Conservation (phyloP, 1,284 basidiomycete genomes). For the Amylostereum chailletii region DNA sequence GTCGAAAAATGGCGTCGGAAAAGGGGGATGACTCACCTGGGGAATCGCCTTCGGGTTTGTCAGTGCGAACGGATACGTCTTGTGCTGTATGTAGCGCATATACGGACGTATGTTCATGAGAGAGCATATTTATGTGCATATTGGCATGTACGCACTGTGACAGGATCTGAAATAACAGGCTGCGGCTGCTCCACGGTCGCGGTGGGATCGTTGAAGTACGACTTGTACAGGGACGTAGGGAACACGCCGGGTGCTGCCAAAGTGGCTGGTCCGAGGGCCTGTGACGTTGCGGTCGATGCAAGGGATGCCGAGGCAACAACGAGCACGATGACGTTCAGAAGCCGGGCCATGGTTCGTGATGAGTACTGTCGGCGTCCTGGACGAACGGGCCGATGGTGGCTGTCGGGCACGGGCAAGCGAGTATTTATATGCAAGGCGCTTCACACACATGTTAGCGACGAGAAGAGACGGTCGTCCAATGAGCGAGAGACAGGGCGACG, state of each 20-base stretch:
- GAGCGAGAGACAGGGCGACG: too few species aligned
- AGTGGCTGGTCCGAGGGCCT: constrained; percentile 29
- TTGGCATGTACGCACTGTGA: constrained; percentile 34
- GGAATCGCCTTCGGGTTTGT: constrained; percentile 54
- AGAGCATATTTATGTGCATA: not conserved
- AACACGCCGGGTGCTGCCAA: constrained; percentile 56
- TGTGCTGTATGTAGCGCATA: constrained; percentile 29
- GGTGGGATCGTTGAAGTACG: constrained; percentile 67
- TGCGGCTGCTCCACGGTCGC: constrained; percentile 60
- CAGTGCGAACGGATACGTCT: constrained; percentile 45
- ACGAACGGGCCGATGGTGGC: too few species aligned
- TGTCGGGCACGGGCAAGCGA: too few species aligned
- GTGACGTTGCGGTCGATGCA: constrained; percentile 1
- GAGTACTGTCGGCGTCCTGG: too few species aligned
- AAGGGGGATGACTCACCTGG: constrained; percentile 20
- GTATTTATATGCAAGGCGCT: too few species aligned
- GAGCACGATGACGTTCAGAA: not conserved
- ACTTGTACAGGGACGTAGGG: constrained; percentile 51
- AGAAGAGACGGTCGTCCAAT: too few species aligned
- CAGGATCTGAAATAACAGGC: constrained; percentile 62
- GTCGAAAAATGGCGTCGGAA: not conserved
- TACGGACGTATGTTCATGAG: too few species aligned
- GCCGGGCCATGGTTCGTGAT: too few species aligned
- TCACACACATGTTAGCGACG: too few species aligned
- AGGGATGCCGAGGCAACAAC: not conserved